phyloP scores from a whole-genome alignment of 306 rosid species.

The Cicer bijugum region DNA sequence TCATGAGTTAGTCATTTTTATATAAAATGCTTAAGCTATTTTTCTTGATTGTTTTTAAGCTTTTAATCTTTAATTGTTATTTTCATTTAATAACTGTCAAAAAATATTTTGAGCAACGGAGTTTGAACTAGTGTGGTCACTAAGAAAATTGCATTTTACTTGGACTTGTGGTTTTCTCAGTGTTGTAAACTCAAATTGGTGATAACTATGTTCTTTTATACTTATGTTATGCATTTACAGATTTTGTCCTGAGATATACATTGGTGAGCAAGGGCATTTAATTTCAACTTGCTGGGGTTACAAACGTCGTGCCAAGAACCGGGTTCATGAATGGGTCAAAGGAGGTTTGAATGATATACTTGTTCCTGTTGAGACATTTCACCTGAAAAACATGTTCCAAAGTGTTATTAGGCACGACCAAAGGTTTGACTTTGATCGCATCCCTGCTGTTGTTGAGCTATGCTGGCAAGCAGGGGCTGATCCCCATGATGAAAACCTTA shows the following conservation, averaged over 20 bases:
- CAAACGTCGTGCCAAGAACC: constrained; percentile 63
- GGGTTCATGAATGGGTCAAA: constrained; percentile 73
- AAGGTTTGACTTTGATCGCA: constrained; percentile 82
- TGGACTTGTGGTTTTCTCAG: constrained; percentile 27
- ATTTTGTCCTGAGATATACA: constrained; percentile 76
- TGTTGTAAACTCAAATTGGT: constrained; percentile 24
- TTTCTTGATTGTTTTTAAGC: not conserved
- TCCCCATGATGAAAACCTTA: constrained; percentile 46
- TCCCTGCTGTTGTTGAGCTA: constrained; percentile 85
- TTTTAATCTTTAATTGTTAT: constrained; percentile 2
- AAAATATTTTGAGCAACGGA: not conserved
- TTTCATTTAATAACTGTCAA: constrained; percentile 27
- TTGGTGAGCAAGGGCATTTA: constrained; percentile 77
- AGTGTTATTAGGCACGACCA: constrained; percentile 69
- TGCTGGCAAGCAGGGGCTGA: constrained; percentile 88
- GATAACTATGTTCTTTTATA: constrained; percentile 33
- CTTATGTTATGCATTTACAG: constrained; percentile 50
- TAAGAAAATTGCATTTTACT: constrained; percentile 29
- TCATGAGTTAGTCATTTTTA: constrained; percentile 26
- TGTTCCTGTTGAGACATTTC: constrained; percentile 80
- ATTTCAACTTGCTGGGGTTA: constrained; percentile 77
- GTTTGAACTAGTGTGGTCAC: not conserved
- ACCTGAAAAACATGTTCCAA: constrained; percentile 70
- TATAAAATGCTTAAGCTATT: not conserved
- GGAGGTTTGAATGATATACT: constrained; percentile 74